These are phyloP conservation scores for Colletotrichum lini DNA, from an alignment of 2,329 filamentous ascomycete species.

Conservation along the genomic window DNA sequence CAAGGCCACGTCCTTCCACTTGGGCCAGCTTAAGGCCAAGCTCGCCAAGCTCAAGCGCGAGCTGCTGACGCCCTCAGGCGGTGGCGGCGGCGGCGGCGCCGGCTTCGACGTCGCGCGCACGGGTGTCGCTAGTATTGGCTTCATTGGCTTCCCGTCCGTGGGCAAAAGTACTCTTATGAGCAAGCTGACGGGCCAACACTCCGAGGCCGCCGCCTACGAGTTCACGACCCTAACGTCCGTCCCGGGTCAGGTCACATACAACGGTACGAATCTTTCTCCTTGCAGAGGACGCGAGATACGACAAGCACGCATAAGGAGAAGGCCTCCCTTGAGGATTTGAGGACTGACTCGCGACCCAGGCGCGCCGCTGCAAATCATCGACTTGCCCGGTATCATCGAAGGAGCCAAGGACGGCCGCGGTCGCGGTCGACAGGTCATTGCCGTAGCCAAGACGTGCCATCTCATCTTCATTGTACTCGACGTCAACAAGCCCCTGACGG, in stretches of 20 bases:
- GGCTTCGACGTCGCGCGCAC: constrained; percentile 99
- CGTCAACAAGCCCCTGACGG: constrained; percentile 97
- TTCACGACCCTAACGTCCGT: constrained; percentile 99
- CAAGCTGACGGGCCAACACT: constrained; percentile 93
- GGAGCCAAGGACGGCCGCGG: constrained; percentile 98
- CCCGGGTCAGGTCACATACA: constrained; percentile 95
- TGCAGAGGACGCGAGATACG: too few relatives aligned
- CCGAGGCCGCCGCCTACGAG: constrained; percentile 96
- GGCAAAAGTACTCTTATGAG: constrained; percentile 99
- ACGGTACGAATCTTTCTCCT: constrained; percentile 66
- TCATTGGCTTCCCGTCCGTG: constrained; percentile 98
- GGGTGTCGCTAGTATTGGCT: constrained; percentile 95
- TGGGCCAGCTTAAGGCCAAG: constrained; percentile 98
- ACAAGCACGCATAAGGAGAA: neutral
- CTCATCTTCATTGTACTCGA: constrained; percentile 98
- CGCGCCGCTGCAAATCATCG: constrained; percentile 97
- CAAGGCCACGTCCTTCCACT: constrained; percentile 93
- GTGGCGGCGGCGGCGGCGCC: constrained; percentile 86
- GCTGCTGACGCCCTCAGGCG: constrained; percentile 86
- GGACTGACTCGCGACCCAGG: constrained; percentile 57
- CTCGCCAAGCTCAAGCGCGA: constrained; percentile 98
- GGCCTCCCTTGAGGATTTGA: neutral
- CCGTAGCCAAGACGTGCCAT: constrained; percentile 98
- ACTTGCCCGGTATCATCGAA: constrained; percentile 98
- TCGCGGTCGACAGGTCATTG: constrained; percentile 97